Base-by-base conservation (phyloP, 768 basidiomycete species). In the Lentinula raphanica region DNA sequence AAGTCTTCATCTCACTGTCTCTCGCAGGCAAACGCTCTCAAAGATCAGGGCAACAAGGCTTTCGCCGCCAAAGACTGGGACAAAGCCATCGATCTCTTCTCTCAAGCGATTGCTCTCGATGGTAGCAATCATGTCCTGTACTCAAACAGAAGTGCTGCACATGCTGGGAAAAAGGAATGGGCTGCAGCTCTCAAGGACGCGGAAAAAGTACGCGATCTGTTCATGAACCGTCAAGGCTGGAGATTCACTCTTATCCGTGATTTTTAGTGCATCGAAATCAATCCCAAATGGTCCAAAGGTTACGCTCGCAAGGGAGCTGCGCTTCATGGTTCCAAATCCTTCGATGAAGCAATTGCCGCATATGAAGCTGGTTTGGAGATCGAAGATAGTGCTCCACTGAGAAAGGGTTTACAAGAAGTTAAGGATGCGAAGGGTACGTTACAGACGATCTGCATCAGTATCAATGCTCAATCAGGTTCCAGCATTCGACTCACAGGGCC, bases 31-130 rank as follows among this genome's bases (percentile, higher is more conserved):
- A 78, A 79, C 69, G 75, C 84, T 59, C 78, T 97, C 63, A 98
- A 98, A 77, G 90, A 92, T 68, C 85, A 85, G 68, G 95, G 94
- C 67, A 98, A 98, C 81, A 94, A 94, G 68, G 94, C 95, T 21
- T 98, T 98, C 74, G 79, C 90, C 38, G 92, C 92, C 56, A 97
- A 94, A 70, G 84, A 97, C 65, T 97, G 91, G 74, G 87, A 92
- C 75, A 85, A 80, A 65, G 94, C 95, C 6, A 90, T 92, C 76
- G 81, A 88, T 67, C 75, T 89, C 49, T 93, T 92, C 72, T 79
- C 84, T 3, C 80, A 92, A 66, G 95, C 91, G 19, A 90, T 98
- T 68, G 84, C 79, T 48, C 65, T 95, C 64, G 94, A 97, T 72
- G 77, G 88, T 2, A 77, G 76, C 36, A 96, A 96, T 68, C 88